phyloP scores from a whole-genome alignment of 768 basidiomycete genomes.

The Holtermannia corniformis region DNA sequence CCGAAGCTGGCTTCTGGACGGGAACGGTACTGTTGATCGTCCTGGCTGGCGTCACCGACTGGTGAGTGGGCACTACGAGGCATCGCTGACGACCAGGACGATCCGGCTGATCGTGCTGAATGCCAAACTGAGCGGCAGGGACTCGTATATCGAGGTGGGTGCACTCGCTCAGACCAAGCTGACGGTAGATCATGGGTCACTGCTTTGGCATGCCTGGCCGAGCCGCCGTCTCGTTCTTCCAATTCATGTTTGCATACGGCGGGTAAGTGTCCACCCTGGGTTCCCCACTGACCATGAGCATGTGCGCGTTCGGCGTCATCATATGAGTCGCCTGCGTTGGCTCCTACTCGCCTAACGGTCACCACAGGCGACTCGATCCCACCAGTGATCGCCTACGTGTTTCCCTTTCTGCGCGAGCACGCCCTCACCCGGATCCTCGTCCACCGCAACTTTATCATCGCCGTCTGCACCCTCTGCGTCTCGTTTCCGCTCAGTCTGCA shows the following conservation, averaged over 20 bases:
- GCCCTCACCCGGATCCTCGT: slow-evolving; percentile 68
- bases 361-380: slow-evolving; percentile 81
- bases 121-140: slow-evolving; percentile 86
- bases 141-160: slow-evolving; percentile 65
- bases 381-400: slow-evolving; percentile 76
- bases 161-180: not conserved
- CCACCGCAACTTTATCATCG: slow-evolving; percentile 81
- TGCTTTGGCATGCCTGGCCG: slow-evolving; percentile 88
- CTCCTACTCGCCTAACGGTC: slow-evolving; percentile 3
- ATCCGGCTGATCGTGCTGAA: slow-evolving; percentile 92
- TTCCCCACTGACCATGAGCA: slow-evolving; percentile 44
- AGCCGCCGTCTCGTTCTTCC: slow-evolving; percentile 90
- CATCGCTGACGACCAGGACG: slow-evolving; percentile 61
- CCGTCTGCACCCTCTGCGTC: slow-evolving; percentile 72
- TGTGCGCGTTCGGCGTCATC: slow-evolving; percentile 98
- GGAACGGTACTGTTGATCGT: slow-evolving; percentile 73
- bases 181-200: slow-evolving; percentile 65
- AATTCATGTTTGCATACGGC: slow-evolving; percentile 95
- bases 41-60: slow-evolving; percentile 66
- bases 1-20: slow-evolving; percentile 85
- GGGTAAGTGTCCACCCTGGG: slow-evolving; percentile 43
- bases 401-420: slow-evolving; percentile 57
- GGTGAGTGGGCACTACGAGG: slow-evolving; percentile 9
- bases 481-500: slow-evolving; percentile 93
- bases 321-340: slow-evolving; percentile 54